phyloP scores from a whole-genome alignment of 192 early-diverging fungal genomes.

The Martensiomyces pterosporus region DNA sequence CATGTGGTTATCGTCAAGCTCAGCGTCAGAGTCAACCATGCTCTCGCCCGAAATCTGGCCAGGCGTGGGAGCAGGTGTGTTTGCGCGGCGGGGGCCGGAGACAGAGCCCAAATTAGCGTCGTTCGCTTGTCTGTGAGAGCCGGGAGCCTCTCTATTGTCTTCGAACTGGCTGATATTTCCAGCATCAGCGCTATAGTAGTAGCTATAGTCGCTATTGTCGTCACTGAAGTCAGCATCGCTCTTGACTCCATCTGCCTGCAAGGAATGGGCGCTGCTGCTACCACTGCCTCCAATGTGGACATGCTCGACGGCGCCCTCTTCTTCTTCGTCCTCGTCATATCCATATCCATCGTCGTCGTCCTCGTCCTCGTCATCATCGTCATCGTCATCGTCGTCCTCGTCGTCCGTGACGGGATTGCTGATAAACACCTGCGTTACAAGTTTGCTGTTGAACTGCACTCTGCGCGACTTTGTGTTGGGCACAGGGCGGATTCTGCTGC shows the following conservation, averaged over 20 bases:
- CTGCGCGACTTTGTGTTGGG: conserved; percentile 23
- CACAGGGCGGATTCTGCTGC: conserved; percentile 14
- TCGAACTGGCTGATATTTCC: conserved; percentile 4
- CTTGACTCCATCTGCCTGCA: too few relatives aligned
- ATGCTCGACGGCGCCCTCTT: not conserved
- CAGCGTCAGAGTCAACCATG: conserved; percentile 13
- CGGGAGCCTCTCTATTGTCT: not conserved
- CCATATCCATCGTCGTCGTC: conserved; percentile 17
- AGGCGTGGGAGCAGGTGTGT: too few relatives aligned
- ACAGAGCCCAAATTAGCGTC: not conserved
- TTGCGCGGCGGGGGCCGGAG: not conserved
- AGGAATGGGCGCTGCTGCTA: not conserved
- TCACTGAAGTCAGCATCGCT: conserved; percentile 18
- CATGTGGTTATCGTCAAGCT: conserved; percentile 11
- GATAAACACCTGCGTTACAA: conserved; percentile 40
- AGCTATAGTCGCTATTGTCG: conserved; percentile 33
- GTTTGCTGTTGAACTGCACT: conserved; percentile 31
- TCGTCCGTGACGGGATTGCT: conserved; percentile 23
- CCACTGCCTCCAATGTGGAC: not conserved
- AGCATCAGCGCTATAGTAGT: conserved; percentile 36
- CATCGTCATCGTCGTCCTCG: conserved; percentile 37
- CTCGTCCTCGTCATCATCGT: conserved; percentile 15
- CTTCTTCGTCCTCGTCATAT: conserved; percentile 7
- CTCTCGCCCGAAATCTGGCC: conserved; percentile 25
- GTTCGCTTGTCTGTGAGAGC: not conserved